Evolutionary conservation across 257 asterid genomes (phyloP).

Genomic region (Capsicum rhomboideum): DNA sequence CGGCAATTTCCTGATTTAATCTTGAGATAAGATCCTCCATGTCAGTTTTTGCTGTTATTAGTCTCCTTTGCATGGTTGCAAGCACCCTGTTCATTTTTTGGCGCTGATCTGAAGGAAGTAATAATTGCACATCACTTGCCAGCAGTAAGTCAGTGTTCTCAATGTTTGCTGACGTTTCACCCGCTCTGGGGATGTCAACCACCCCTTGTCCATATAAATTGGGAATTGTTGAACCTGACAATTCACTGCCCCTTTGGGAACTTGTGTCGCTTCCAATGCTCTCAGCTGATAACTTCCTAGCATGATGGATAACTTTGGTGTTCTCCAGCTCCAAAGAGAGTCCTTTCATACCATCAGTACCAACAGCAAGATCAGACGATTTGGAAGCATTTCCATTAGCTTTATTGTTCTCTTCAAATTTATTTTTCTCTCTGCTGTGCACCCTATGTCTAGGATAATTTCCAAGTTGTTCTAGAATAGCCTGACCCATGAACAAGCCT

Average conservation of each 20-base stretch:
- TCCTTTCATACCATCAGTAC: conserved; percentile 21
- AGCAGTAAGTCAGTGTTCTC: conserved; percentile 41
- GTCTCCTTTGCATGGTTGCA: conserved; percentile 61
- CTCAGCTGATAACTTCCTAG: conserved; percentile 57
- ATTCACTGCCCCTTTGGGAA: conserved; percentile 56
- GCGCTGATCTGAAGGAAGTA: conserved; percentile 79
- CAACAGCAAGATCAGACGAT: conserved; percentile 21
- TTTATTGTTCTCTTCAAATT: conserved; percentile 21
- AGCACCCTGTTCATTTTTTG: conserved; percentile 74
- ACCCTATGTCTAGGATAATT: conserved; percentile 56
- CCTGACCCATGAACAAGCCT: conserved; percentile 93
- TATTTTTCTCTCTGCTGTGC: conserved; percentile 28
- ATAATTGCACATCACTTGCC: conserved; percentile 55
- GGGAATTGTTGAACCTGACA: conserved; percentile 37
- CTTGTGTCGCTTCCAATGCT: conserved; percentile 73
- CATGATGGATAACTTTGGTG: conserved; percentile 36
- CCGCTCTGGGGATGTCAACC: conserved; percentile 33
- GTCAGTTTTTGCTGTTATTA: conserved; percentile 78
- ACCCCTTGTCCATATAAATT: conserved; percentile 42
- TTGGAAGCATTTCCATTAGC: conserved; percentile 55
- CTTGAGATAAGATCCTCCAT: conserved; percentile 98
- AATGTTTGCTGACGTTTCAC: conserved; percentile 33
- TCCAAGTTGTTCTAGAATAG: conserved; percentile 85
- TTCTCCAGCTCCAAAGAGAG: conserved; percentile 23
- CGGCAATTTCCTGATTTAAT: conserved; percentile 90